Percentiles rank a stretch among this genome's conserved stretches.
phyloP scores from a whole-genome alignment of 139 green algal genomes.

The Chlamydomonas applanata region DNA sequence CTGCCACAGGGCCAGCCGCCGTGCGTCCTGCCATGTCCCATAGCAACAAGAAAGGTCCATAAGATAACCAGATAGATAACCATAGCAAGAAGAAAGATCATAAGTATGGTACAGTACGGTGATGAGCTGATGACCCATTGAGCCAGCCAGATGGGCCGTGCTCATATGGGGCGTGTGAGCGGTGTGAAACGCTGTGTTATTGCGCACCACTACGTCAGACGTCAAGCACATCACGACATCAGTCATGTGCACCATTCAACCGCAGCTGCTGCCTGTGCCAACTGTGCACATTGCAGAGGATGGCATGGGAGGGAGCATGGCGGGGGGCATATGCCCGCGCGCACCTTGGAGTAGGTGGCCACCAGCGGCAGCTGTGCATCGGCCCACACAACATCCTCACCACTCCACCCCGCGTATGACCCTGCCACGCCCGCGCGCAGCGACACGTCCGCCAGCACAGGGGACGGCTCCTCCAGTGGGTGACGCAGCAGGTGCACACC shows the following conservation, averaged over 20 bases:
- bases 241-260: background rate
- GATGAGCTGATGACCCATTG: too few species aligned
- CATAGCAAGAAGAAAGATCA: too few species aligned
- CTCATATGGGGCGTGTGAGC: too few species aligned
- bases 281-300: too few species aligned
- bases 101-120: too few species aligned
- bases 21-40: conserved; percentile 14
- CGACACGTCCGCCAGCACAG: conserved; percentile 46
- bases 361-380: conserved; percentile 48
- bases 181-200: too few species aligned
- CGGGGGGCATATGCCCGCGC: background rate
- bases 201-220: background rate
- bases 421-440: conserved; percentile 15
- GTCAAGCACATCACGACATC: background rate
- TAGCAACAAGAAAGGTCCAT: too few species aligned
- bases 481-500: conserved; percentile 51
- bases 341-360: conserved; percentile 56
- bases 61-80: too few species aligned
- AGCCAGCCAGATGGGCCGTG: too few species aligned
- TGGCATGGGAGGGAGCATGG: background rate
- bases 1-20: conserved; percentile 44
- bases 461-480: conserved; percentile 54
- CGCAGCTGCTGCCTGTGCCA: too few species aligned
- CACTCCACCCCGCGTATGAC: conserved; percentile 31
- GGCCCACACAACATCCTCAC: conserved; percentile 65